Percentiles rank a stretch among this genome's conserved stretches.
Conservation (phyloP, 2,329 filamentous ascomycete genomes). For the Sporothrix pallida region DNA sequence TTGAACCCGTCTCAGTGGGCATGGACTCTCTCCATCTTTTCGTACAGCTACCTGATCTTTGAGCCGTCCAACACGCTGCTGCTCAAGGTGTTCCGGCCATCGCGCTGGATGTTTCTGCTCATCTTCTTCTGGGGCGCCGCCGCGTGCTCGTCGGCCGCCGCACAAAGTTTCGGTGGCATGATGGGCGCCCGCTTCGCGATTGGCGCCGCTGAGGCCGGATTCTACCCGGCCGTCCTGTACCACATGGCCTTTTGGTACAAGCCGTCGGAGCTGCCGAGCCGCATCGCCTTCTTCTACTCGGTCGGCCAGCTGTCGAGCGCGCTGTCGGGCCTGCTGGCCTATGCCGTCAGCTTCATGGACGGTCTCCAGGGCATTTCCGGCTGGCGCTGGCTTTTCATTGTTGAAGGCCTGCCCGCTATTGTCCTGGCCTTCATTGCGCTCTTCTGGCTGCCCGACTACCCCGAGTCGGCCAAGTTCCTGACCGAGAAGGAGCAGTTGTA, state of each 20-base stretch:
- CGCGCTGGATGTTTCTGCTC: constrained; percentile 47
- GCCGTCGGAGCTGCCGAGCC: constrained; percentile 45
- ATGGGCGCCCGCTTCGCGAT: constrained; percentile 49
- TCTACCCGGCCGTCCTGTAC: constrained; percentile 47
- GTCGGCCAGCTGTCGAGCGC: constrained; percentile 46
- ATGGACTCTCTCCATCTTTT: constrained; percentile 50
- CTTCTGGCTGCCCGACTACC: constrained; percentile 80
- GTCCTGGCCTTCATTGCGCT: constrained; percentile 60
- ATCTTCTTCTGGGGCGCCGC: constrained; percentile 48
- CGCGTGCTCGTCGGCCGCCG: constrained; percentile 46
- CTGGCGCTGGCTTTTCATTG: constrained; percentile 71
- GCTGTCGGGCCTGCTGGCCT: constrained; percentile 47
- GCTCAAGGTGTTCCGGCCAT: constrained; percentile 46
- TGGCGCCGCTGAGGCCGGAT: constrained; percentile 47
- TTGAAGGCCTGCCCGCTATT: constrained; percentile 70
- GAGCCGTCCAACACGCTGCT: constrained; percentile 49
- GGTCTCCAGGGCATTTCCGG: constrained; percentile 49
- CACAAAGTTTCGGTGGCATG: constrained; percentile 46
- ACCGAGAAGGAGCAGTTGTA: constrained; percentile 75
- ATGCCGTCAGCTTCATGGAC: constrained; percentile 47
- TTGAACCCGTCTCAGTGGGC: constrained; percentile 46
- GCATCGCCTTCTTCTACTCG: constrained; percentile 49
- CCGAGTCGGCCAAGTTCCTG: constrained; percentile 77
- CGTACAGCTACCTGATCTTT: constrained; percentile 49
- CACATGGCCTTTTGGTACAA: constrained; percentile 51